Conservation (phyloP, 805 yeast genomes). For the Kockiozyma suomiensis region DNA sequence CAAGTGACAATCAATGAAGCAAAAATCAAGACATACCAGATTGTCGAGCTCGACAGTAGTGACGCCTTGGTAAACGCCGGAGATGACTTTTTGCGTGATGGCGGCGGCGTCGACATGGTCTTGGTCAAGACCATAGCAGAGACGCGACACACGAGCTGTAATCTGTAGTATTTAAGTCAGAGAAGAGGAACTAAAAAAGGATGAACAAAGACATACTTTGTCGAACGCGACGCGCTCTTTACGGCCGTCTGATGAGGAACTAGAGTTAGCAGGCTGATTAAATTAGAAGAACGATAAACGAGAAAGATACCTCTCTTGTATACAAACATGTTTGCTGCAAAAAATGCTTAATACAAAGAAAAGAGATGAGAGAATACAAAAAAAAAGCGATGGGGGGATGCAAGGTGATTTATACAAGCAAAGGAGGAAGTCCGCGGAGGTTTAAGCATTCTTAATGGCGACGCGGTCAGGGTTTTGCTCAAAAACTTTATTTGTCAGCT, state of each 20-base stretch:
- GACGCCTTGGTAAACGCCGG: constrained; percentile 97
- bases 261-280: not conserved
- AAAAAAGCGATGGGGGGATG: not conserved
- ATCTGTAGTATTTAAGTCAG: constrained; percentile 50
- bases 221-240: constrained; percentile 89
- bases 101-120: constrained; percentile 92
- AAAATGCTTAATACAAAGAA: not conserved
- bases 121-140: constrained; percentile 92
- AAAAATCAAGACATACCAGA: constrained; percentile 25
- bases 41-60: constrained; percentile 81
- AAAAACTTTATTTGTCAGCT: not conserved
- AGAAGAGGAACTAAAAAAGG: not conserved
- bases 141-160: constrained; percentile 90
- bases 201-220: constrained; percentile 40
- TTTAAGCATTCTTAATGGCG: no score
- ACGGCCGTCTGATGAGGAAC: constrained; percentile 63
- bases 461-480: not conserved
- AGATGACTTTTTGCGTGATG: constrained; percentile 91
- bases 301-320: constrained; percentile 34
- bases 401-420: not conserved
- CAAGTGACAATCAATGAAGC: constrained; percentile 37
- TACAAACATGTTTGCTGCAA: constrained; percentile 28
- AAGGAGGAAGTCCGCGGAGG: constrained; percentile 1
- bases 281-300: not conserved
- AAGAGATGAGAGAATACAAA: not conserved